These are phyloP conservation scores for Aspergillus texensis DNA, from an alignment of 2,329 filamentous ascomycete species.

Conservation along the genomic window DNA sequence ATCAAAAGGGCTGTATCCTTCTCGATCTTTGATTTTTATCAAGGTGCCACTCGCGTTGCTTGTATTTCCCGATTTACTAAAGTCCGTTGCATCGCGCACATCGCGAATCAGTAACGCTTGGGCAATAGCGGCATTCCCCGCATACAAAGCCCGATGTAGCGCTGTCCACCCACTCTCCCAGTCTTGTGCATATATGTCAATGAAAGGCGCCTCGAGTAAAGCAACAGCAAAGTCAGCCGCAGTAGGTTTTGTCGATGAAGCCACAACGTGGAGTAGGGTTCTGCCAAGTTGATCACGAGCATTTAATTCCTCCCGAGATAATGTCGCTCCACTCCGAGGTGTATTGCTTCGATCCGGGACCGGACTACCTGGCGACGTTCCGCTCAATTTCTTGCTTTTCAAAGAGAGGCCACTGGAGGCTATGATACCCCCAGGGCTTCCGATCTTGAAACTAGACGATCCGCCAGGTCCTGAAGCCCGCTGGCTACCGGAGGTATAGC, in stretches of 20 bases:
- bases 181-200: conserved; percentile 87
- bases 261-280: conserved; percentile 81
- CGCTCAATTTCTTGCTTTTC: conserved; percentile 50
- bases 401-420: conserved; percentile 41
- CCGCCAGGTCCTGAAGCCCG: conserved; percentile 30
- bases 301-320: conserved; percentile 74
- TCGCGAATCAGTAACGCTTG: conserved; percentile 80
- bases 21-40: conserved; percentile 93
- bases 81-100: conserved; percentile 64
- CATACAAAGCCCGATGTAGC: conserved; percentile 85
- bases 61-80: conserved; percentile 58
- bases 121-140: conserved; percentile 85
- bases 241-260: conserved; percentile 70
- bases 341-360: conserved; percentile 44
- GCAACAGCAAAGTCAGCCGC: conserved; percentile 76
- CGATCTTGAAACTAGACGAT: conserved; percentile 28
- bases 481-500: conserved; percentile 49
- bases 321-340: conserved; percentile 28
- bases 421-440: conserved; percentile 33
- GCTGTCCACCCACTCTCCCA: conserved; percentile 94
- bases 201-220: conserved; percentile 76
- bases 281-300: conserved; percentile 78
- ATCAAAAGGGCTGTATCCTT: conserved; percentile 93
- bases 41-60: conserved; percentile 69
- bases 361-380: conserved; percentile 49